Evolutionary conservation across 352 stramenopile genomes (phyloP), one percentile per base, ranked within the genome.

Genomic region (Phytophthora rubi): DNA sequence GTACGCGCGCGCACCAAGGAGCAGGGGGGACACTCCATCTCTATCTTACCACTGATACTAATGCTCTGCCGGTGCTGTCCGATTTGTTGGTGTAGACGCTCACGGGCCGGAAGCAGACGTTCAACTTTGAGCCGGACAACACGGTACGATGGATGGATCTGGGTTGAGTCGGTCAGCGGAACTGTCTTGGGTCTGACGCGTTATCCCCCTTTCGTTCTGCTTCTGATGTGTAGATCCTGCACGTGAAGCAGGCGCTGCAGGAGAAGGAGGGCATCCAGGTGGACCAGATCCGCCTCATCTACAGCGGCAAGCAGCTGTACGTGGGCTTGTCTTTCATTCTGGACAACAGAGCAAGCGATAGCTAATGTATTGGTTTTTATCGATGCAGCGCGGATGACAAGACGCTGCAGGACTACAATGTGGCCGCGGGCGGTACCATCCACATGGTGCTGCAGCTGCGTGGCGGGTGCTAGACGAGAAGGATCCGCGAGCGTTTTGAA

Each of bases 381-480:
- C 9, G 37, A 26, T 68, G 23, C 64, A 95, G 86, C 61, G 90
- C 93, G 9, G 96, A 99, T 73, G 95, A 99, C 83, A 98, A 98
- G 77, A 98, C 92, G 35, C 80, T 99, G 44, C 93, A 98, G 65
- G 94, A 97, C 61, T 99, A 99, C 83, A 99, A 98, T 74, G 98
- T 99, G 47, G 88, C 81, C 48, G 96, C 97, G 18, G 97, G 97
- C 33, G 97, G 94, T 56, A 99, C 97, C 39, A 99, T 99, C 83
- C 97, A 99, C 85, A 99, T 99, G 97, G 97, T 99, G 18, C 86
- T 99, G 65, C 97, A 99, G 81, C 85, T 99, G 70, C 94, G 97
- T 75, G 97, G 97, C 45, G 97, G 97, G 18, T 86, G 71, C 74
- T 92, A 89, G 71, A 53, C 6, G 16, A 35, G 37, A 15, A 47